Conservation (phyloP, 257 asterid genomes). For the Nyctanthes arbortristis region DNA sequence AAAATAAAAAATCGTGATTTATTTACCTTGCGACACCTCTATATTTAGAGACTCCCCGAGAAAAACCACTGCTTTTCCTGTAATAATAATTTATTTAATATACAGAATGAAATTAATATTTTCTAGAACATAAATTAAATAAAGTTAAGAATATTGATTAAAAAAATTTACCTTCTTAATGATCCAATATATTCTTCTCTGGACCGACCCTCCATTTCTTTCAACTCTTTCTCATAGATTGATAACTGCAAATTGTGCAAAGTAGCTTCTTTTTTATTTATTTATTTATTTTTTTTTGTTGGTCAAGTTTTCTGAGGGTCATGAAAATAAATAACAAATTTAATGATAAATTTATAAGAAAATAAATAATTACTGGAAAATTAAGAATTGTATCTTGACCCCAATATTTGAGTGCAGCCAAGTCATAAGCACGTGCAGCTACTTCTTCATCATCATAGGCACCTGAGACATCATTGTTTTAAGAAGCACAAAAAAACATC, state of each 20-base stretch:
- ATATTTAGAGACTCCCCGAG: conserved; percentile 84
- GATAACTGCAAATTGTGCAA: conserved; percentile 41
- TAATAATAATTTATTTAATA: conserved; percentile 22
- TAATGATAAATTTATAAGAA: neutral
- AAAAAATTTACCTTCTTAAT: conserved; percentile 61
- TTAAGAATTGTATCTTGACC: conserved; percentile 81
- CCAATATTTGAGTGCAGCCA: conserved; percentile 92
- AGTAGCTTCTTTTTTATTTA: neutral
- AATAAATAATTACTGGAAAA: conserved; percentile 54
- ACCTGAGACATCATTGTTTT: too few relatives aligned
- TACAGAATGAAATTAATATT: neutral
- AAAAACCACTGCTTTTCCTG: conserved; percentile 90
- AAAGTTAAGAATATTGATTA: neutral
- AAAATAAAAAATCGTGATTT: neutral
- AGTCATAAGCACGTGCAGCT: conserved; percentile 85
- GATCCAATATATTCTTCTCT: conserved; percentile 94
- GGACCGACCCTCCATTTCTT: conserved; percentile 69
- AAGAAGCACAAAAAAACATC: too few relatives aligned
- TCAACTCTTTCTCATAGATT: conserved; percentile 61
- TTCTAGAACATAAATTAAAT: neutral
- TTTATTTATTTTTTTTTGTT: neutral
- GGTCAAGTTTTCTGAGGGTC: too few relatives aligned
- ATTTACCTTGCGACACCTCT: conserved; percentile 86
- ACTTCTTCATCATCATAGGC: conserved; percentile 88
- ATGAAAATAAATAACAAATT: neutral